Evolutionary conservation across 140 eudicot genomes (phyloP), one percentile per base, ranked within the genome.

Genomic region (Stevia rebaudiana): DNA sequence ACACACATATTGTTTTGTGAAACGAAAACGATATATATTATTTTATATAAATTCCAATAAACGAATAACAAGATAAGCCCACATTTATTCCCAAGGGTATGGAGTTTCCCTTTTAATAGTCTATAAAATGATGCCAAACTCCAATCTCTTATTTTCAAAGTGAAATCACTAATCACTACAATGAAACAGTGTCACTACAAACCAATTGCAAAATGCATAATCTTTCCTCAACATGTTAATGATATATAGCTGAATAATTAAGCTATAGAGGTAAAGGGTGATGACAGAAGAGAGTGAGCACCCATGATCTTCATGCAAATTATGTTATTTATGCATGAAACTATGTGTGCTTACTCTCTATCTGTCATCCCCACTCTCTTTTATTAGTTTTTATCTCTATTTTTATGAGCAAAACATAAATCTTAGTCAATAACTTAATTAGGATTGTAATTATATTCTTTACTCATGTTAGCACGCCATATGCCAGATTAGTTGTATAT

Each of bases 271-370:
- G 67, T 73, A 64, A 42, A 71, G 63, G 77, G 80, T 63, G 80
- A 63, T 69, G 80, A 79, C 67, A 57, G 60, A 69, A 69, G 74
- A 69, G 74, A 57, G 67, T 57, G 67, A 69, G 50, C 74, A 69
- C 74, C 25, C 35, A 69, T 57, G 74, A 28, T 57, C 67, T 57
- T 57, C 15, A 8, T 69, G 60, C 50, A 43, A 52, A 50, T 50
- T 18, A 74, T 70, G 56, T 6, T 36, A 28, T 40, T 2, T 12
- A 41, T 55, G 67, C 67, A 13, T 57, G 36, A 44, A 57, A 40
- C 58, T 30, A 63, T 63, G 30, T 63, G 69, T 63, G 57, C 57
- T 28, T 28, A 44, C 69, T 28, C 43, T 46, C 43, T 46, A 63
- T 63, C 44, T 63, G 44, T 44, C 69, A 63, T 18, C 68, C 55